A percentile compares a stretch with the other conserved stretches of the same genome.
Evolutionary conservation across 1,284 basidiomycete genomes (phyloP).

Genomic region (Ustilago trichophora): DNA sequence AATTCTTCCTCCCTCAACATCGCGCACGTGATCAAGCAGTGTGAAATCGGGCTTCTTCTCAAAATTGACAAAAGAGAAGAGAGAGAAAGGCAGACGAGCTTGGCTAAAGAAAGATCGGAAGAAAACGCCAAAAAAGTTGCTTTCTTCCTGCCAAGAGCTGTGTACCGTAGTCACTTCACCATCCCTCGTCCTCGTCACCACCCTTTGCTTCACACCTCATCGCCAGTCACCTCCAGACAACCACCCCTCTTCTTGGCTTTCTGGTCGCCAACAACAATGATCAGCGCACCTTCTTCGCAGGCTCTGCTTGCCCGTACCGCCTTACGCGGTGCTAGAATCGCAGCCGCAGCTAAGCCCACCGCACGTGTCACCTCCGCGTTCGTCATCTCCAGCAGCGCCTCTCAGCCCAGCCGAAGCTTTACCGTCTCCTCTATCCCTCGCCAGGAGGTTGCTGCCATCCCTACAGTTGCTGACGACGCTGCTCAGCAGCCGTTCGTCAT

Average conservation of each 20-base stretch:
- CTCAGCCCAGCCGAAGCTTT: slow-evolving; percentile 14
- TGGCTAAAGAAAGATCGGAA: slow-evolving; percentile 2
- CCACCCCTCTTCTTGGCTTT: neutral
- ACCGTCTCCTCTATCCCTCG: slow-evolving; percentile 6
- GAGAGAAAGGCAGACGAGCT: neutral
- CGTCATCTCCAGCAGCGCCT: slow-evolving; percentile 3
- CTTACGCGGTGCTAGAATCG: slow-evolving; percentile 6
- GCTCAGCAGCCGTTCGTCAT: neutral
- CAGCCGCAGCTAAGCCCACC: slow-evolving; percentile 1
- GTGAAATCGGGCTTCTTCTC: neutral
- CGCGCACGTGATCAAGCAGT: neutral
- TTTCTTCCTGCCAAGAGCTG: neutral
- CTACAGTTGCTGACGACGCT: neutral
- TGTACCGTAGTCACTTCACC: no score
- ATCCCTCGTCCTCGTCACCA: no score
- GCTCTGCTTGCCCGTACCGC: slow-evolving; percentile 25
- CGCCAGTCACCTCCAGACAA: neutral
- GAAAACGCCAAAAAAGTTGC: slow-evolving; percentile 14
- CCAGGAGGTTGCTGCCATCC: neutral
- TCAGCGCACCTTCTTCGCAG: slow-evolving; percentile 21
- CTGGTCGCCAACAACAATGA: slow-evolving; percentile 13
- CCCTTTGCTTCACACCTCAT: no score
- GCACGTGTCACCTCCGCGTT: slow-evolving; percentile 7
- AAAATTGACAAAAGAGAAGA: neutral
- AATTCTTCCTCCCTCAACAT: no score